Base-by-base conservation (phyloP, 139 green algal genomes). In the Chlorella sp. region DNA sequence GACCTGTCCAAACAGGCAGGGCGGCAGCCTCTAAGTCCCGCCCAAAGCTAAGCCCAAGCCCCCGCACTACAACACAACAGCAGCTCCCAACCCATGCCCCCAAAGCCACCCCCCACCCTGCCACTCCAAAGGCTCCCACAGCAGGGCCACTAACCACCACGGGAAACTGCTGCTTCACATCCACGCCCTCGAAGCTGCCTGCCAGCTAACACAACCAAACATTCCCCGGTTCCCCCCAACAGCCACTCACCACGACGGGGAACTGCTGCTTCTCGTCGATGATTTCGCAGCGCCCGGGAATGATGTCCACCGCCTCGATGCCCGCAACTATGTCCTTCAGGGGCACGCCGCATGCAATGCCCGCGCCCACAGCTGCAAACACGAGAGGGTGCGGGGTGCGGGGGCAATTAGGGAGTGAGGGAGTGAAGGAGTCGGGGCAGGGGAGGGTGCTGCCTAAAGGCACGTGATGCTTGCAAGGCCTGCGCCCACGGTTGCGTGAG, bases 231-330 rank as follows among this genome's bases (percentile, higher is more conserved):
- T 57, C 48, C 48, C 48, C 28, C 68, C 11, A 76, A 5, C 11
- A 32, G 66, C 11, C 30, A 34, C 86, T 90, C 86, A 99, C 96
- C 40, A 99, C 92, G 3, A 99, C 96, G 5, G 93, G 89, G 89
- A 99, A 99, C 28, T 85, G 42, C 93, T 99, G 97, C 42, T 96
- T 94, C 89, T 98, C 96, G 90, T 99, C 97, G 4, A 99, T 95
- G 9, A 98, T 78, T 93, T 98, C 95, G 28, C 85, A 94, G 18
- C 94, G 91, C 4, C 95, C 96, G 0, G 96, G 96, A 24, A 98
- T 94, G 14, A 95, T 86, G 73, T 94, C 91, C 57, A 96, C 92
- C 4, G 94, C 92, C 92, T 99, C 97, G 32, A 99, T 96, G 60
- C 97, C 97, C 37, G 96, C 95, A 57, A 96, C 95, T 39, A 98